Evolutionary conservation across 2,329 filamentous ascomycete species (phyloP).

Genomic region (Arthroderma sp.): DNA sequence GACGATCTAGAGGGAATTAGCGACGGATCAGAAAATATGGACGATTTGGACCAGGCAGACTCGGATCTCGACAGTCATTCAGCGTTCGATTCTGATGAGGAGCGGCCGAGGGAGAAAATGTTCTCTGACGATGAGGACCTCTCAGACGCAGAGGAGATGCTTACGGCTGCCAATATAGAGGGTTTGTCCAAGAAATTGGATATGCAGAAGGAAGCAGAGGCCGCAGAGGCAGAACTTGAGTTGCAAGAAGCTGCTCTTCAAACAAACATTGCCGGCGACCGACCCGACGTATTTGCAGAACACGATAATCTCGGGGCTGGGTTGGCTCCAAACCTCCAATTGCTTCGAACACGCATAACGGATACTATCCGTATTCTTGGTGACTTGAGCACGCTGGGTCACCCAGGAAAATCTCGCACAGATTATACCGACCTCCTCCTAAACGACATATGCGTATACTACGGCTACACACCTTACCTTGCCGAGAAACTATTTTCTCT

Average conservation of each 20-base stretch:
- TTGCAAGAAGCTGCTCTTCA: constrained; percentile 74
- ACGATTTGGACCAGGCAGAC: constrained; percentile 45
- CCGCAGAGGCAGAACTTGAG: constrained; percentile 72
- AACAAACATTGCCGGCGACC: constrained; percentile 80
- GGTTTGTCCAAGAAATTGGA: constrained; percentile 81
- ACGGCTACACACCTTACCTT: constrained; percentile 89
- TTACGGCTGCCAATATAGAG: constrained; percentile 93
- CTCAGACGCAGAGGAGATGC: constrained; percentile 73
- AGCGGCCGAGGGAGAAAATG: constrained; percentile 52
- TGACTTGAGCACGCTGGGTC: constrained; percentile 69
- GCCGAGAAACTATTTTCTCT: constrained; percentile 90
- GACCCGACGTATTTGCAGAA: constrained; percentile 50
- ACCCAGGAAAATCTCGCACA: constrained; percentile 66
- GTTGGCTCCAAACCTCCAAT: constrained; percentile 77
- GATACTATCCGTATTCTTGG: constrained; percentile 87
- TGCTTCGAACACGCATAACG: constrained; percentile 77
- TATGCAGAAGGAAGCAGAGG: constrained; percentile 61
- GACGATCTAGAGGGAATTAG: constrained; percentile 33
- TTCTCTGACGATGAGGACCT: constrained; percentile 94
- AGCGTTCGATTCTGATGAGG: constrained; percentile 61
- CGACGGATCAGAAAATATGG: constrained; percentile 29
- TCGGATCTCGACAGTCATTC: constrained; percentile 44
- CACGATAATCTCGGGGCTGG: constrained; percentile 46
- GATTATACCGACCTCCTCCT: constrained; percentile 82
- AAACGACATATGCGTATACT: constrained; percentile 90